Conservation (phyloP, 176 grass and related monocot species). For the Metroxylon sagu region DNA sequence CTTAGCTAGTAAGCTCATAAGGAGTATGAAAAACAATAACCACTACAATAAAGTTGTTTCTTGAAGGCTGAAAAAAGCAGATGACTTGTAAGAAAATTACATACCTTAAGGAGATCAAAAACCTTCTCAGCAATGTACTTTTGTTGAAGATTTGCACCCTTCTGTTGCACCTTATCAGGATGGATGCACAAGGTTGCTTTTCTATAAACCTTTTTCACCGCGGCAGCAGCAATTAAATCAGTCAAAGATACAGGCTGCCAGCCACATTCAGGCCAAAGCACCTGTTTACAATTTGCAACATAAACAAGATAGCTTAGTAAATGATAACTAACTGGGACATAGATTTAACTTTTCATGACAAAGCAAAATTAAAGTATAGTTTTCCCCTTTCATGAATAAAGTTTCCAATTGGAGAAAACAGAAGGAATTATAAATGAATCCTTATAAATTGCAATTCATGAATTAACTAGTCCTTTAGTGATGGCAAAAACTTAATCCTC, state of each 20-base stretch:
- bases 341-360: neutral
- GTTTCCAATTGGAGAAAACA: too few species aligned
- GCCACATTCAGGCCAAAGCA: conserved; percentile 17
- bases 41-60: too few species aligned
- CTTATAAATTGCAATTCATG: too few species aligned
- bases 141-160: conserved; percentile 13
- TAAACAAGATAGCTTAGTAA: neutral
- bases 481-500: too few species aligned
- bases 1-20: too few species aligned
- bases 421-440: too few species aligned
- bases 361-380: too few species aligned
- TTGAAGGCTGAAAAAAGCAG: too few species aligned
- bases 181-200: conserved; percentile 13
- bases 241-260: conserved; percentile 14
- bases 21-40: too few species aligned
- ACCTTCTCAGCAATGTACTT: conserved; percentile 21
- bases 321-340: neutral
- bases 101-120: conserved; percentile 20
- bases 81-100: neutral
- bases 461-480: too few species aligned
- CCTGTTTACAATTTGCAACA: conserved; percentile 3
- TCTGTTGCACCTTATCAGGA: conserved; percentile 18
- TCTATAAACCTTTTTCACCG: conserved; percentile 13
- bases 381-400: too few species aligned
- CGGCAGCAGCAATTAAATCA: conserved; percentile 5